phyloP scores from a whole-genome alignment of 805 yeast species.

The Ogataea paraovalis region DNA sequence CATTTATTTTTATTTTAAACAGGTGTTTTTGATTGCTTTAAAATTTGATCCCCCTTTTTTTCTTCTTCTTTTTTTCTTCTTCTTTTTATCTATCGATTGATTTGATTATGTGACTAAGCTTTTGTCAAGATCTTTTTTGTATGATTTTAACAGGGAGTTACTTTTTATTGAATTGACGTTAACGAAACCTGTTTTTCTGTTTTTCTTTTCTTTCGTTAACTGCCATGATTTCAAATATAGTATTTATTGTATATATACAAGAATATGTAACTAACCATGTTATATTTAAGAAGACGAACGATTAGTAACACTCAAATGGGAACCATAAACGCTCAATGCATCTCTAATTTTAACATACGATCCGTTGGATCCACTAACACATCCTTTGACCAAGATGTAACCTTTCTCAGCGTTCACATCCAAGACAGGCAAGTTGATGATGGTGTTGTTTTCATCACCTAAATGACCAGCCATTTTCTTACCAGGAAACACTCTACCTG shows the following conservation, averaged over 20 bases:
- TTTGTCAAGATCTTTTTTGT: too few relatives aligned
- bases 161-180: too few relatives aligned
- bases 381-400: constrained; percentile 79
- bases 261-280: background rate
- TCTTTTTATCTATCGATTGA: background rate
- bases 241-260: background rate
- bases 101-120: too few relatives aligned
- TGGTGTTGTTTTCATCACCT: constrained; percentile 76
- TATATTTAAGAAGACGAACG: background rate
- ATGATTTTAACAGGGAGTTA: too few relatives aligned
- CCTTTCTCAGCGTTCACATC: constrained; percentile 81
- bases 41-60: background rate
- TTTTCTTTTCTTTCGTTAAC: background rate
- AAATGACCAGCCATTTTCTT: constrained; percentile 98
- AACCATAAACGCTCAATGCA: constrained; percentile 51
- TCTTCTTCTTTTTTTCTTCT: background rate
- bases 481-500: constrained; percentile 95
- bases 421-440: constrained; percentile 70
- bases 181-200: too few relatives aligned
- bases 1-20: background rate
- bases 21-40: background rate
- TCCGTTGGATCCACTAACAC: constrained; percentile 86
- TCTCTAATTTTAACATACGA: constrained; percentile 72
- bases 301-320: constrained; percentile 20
- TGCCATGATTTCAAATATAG: background rate